A percentile compares a stretch with the other conserved stretches of the same genome.
These are phyloP conservation scores for Pseudevernia furfuracea DNA, from an alignment of 495 filamentous ascomycete species.

Conservation along the genomic window DNA sequence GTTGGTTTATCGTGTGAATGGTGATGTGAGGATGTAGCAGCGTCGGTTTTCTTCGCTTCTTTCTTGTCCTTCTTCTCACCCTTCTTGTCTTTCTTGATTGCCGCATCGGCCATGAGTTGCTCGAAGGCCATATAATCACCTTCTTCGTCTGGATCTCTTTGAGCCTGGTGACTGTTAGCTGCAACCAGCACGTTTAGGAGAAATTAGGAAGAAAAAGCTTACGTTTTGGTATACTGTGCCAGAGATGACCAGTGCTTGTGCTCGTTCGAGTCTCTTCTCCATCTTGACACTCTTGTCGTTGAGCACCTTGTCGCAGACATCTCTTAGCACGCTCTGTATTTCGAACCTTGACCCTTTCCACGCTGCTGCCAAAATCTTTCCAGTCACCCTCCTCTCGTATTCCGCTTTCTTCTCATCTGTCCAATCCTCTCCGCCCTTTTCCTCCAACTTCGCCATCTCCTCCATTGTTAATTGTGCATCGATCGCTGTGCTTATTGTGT, in stretches of 20 bases:
- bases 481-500: constrained; percentile 92
- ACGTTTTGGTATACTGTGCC: constrained; percentile 87
- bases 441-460: constrained; percentile 94
- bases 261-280: constrained; percentile 81
- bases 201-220: constrained; percentile 26
- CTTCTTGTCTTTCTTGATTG: constrained; percentile 75
- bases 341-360: constrained; percentile 97
- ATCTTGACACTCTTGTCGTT: constrained; percentile 76
- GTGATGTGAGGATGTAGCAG: constrained; percentile 48
- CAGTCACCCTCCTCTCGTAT: constrained; percentile 88
- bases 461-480: constrained; percentile 98
- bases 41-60: constrained; percentile 56
- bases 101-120: constrained; percentile 93
- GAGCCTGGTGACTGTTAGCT: constrained; percentile 52
- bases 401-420: constrained; percentile 97
- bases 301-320: constrained; percentile 68
- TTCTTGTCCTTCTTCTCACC: constrained; percentile 67
- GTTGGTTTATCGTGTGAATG: constrained; percentile 14
- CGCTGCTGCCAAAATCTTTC: constrained; percentile 96
- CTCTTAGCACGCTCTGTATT: constrained; percentile 90
- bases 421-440: constrained; percentile 95
- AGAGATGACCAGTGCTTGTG: constrained; percentile 76
- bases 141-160: constrained; percentile 89
- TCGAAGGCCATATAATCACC: constrained; percentile 99
- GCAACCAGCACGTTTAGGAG: background rate